phyloP scores from a whole-genome alignment of 1,139 yeast species.

The Debaryomyces sp. region DNA sequence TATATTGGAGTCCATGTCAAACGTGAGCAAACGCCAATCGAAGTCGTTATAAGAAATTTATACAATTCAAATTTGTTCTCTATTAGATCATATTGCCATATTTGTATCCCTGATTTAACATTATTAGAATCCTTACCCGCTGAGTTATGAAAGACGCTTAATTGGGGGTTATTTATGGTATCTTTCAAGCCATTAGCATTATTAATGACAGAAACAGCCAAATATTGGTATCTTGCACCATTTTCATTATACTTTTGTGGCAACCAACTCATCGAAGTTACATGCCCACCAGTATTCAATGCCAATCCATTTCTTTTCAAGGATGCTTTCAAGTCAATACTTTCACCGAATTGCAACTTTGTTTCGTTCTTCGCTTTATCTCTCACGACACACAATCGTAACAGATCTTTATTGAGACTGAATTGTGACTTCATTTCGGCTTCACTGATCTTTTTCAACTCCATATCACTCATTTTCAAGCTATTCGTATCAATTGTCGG shows the following conservation, averaged over 20 bases:
- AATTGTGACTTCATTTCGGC: slow-evolving; percentile 9
- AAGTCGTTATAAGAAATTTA: slow-evolving; percentile 39
- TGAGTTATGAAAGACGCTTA: slow-evolving; percentile 32
- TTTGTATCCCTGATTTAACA: slow-evolving; percentile 45
- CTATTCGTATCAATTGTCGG: slow-evolving; percentile 3
- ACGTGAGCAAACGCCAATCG: slow-evolving; percentile 56
- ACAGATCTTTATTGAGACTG: not conserved
- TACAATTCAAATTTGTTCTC: slow-evolving; percentile 24
- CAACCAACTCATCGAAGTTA: slow-evolving; percentile 62
- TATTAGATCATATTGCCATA: slow-evolving; percentile 46
- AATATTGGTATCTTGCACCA: slow-evolving; percentile 26
- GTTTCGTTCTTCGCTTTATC: not conserved
- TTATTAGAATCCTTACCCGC: slow-evolving; percentile 2
- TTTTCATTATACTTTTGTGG: slow-evolving; percentile 15
- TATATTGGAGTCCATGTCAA: slow-evolving; percentile 53
- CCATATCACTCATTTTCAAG: slow-evolving; percentile 11
- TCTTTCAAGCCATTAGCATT: slow-evolving; percentile 29
- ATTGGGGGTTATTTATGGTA: slow-evolving; percentile 31
- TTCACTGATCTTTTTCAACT: slow-evolving; percentile 6
- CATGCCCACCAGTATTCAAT: slow-evolving; percentile 56
- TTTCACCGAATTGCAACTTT: slow-evolving; percentile 11
- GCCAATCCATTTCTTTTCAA: slow-evolving; percentile 45
- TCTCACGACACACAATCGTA: not conserved
- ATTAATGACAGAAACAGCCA: slow-evolving; percentile 55
- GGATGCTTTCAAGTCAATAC: slow-evolving; percentile 10